Base-by-base conservation (phyloP, 306 rosid genomes). In the Glycine soja region DNA sequence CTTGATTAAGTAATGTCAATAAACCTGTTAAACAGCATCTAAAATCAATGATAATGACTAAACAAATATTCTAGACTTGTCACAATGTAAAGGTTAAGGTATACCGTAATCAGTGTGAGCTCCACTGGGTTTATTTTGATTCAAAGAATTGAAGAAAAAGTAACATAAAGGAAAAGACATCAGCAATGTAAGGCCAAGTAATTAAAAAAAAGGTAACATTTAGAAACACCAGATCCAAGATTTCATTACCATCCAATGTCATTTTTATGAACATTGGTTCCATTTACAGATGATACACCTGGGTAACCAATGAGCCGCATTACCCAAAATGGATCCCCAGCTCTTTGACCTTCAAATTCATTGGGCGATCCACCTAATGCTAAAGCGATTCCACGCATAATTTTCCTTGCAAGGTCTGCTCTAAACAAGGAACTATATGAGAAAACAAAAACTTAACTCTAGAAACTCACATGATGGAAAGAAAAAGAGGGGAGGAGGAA, bases 61-160 rank as follows among this genome's bases (percentile, higher is more conserved):
- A 32, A 57, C 48, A 38, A 47, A 75, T 70, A 61, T 72, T 81
- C 43, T 56, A 59, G 34, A 66, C 53, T 53, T 62, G 12, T 11
- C 63, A 75, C 67, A 54, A 24, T 81, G 57, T 59, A 30, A 36
- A 83, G 83, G 79, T 74, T 16, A 64, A 65, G 75, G 70, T 67
- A 56, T 89, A 90, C 97, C 97, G 43, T 94, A 92, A 82, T 94
- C 98, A 2, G 98, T 94, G 91, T 92, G 97, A 88, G 98, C 92
- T 84, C 98, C 98, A 58, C 97, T 92, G 87, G 45, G 82, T 61
- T 89, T 78, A 80, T 85, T 65, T 84, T 14, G 72, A 61, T 3
- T 9, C n/a, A 36, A 81, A 84, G 46, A 72, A 9, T 68, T 11
- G 78, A 71, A 76, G 18, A 79, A 74, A 52, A 79, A 58, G 36